These are phyloP conservation scores for Astraeus odoratus DNA, from an alignment of 768 basidiomycete species.

Conservation along the genomic window DNA sequence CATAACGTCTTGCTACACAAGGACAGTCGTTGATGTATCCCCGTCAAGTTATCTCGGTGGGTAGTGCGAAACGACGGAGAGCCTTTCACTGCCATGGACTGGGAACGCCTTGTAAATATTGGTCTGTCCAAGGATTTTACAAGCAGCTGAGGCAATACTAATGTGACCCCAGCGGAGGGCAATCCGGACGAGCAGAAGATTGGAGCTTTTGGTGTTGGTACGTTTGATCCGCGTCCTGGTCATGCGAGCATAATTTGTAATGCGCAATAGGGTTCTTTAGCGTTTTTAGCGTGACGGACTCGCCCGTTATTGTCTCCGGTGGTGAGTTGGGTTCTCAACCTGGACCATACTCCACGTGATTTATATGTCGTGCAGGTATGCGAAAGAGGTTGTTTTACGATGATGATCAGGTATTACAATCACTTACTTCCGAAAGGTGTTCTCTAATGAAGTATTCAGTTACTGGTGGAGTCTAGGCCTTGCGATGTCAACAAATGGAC, in stretches of 20 bases:
- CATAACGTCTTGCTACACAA: neutral
- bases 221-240: neutral
- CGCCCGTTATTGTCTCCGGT: slow-evolving; percentile 21
- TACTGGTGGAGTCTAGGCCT: neutral
- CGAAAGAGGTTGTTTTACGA: slow-evolving; percentile 5
- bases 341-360: neutral
- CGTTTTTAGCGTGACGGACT: slow-evolving; percentile 24
- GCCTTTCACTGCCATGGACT: slow-evolving; percentile 39
- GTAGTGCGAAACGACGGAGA: slow-evolving; percentile 42
- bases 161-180: slow-evolving; percentile 33
- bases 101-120: slow-evolving; percentile 43
- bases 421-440: neutral
- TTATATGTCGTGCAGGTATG: neutral
- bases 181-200: slow-evolving; percentile 50
- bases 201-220: slow-evolving; percentile 37
- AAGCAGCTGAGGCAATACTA: neutral
- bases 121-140: slow-evolving; percentile 7
- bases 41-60: slow-evolving; percentile 33
- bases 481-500: slow-evolving; percentile 29
- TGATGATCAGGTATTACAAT: slow-evolving; percentile 6
- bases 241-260: neutral
- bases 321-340: slow-evolving; percentile 1
- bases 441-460: slow-evolving; percentile 1
- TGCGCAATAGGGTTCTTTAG: slow-evolving; percentile 19
- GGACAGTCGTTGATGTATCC: neutral